phyloP scores from a whole-genome alignment of 75 land plant species.

The Cunninghamia lanceolata region DNA sequence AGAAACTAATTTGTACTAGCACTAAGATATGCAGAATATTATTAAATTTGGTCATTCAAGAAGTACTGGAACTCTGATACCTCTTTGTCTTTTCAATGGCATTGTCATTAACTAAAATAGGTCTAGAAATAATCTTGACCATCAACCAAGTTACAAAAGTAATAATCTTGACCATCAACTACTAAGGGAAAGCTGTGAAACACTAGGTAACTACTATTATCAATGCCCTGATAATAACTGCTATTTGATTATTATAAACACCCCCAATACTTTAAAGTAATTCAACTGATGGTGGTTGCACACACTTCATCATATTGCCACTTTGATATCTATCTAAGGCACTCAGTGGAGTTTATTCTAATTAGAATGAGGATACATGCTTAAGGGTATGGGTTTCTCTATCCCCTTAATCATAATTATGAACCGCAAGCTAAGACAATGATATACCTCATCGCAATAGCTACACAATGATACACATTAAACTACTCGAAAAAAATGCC shows the following conservation, averaged over 20 bases:
- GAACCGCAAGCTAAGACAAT: neutral
- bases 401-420: neutral
- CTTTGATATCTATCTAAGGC: neutral
- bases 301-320: neutral
- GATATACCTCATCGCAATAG: neutral
- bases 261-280: neutral
- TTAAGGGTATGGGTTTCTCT: neutral
- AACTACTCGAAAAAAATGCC: neutral
- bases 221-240: neutral
- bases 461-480: neutral
- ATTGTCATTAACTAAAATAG: neutral
- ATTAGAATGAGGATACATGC: neutral
- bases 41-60: neutral
- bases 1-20: too few species aligned
- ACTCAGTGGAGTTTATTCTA: neutral
- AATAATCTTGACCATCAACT: too few species aligned
- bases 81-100: neutral
- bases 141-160: too few species aligned
- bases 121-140: neutral
- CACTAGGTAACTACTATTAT: neutral
- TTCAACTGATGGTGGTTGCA: neutral
- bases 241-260: neutral
- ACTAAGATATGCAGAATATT: neutral
- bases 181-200: neutral
- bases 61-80: neutral